phyloP scores from a whole-genome alignment of 805 yeast species.

The Saccharomycopsis malanga region DNA sequence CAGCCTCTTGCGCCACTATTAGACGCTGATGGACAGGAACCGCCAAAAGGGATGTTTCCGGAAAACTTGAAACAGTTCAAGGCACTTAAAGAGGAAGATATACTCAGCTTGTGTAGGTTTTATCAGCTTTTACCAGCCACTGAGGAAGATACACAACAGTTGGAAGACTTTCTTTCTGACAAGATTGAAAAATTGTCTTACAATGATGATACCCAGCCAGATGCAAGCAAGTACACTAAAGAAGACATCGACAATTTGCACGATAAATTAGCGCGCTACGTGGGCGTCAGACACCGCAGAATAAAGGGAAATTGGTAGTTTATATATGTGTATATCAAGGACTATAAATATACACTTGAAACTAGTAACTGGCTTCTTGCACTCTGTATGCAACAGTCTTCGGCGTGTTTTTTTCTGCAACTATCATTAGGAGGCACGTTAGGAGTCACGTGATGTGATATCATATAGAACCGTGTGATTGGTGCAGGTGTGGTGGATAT shows the following conservation, averaged over 20 bases:
- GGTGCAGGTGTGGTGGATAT: too few species aligned
- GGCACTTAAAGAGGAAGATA: slow-evolving; percentile 35
- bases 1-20: slow-evolving; percentile 47
- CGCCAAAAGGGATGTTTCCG: slow-evolving; percentile 51
- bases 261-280: slow-evolving; percentile 59
- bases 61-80: slow-evolving; percentile 46
- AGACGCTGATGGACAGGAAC: slow-evolving; percentile 73
- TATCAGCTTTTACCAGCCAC: slow-evolving; percentile 73
- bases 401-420: too few species aligned
- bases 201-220: slow-evolving; percentile 16
- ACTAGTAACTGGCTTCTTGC: too few species aligned
- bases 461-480: too few species aligned
- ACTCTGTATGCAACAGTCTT: too few species aligned
- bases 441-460: too few species aligned
- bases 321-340: too few species aligned
- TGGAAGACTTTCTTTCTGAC: slow-evolving; percentile 46
- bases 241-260: slow-evolving; percentile 48
- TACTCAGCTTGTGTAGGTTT: slow-evolving; percentile 56
- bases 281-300: slow-evolving; percentile 56
- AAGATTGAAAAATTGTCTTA: slow-evolving; percentile 37
- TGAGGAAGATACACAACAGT: slow-evolving; percentile 43
- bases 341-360: too few species aligned
- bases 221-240: slow-evolving; percentile 27
- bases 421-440: too few species aligned
- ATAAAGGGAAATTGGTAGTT: slow-evolving; percentile 3